phyloP scores from a whole-genome alignment of 2,329 filamentous ascomycete genomes.

The Alternaria sp. region DNA sequence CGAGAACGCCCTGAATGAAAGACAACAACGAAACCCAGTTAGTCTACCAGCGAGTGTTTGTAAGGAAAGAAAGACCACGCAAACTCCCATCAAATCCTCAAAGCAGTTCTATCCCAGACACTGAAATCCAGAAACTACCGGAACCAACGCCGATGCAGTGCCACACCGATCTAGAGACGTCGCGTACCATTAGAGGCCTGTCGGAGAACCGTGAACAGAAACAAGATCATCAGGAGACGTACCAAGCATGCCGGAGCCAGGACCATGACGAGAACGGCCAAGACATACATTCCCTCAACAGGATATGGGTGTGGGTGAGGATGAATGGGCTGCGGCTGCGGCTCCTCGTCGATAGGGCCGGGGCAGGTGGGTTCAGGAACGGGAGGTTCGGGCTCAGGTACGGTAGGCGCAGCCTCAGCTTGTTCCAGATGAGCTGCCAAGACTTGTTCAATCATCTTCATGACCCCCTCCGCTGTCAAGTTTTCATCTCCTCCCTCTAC shows the following conservation, averaged over 20 bases:
- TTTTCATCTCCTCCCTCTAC: too few species aligned
- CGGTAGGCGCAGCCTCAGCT: not conserved
- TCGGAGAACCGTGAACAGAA: fast-evolving
- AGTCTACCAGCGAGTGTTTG: not conserved
- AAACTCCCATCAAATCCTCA: not conserved
- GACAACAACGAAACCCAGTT: not conserved
- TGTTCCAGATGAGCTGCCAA: not conserved
- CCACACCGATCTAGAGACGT: not conserved
- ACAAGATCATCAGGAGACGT: not conserved
- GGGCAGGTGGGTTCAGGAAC: not conserved
- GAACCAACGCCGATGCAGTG: not conserved
- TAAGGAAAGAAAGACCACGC: not conserved
- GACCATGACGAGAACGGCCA: not conserved
- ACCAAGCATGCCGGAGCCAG: not conserved
- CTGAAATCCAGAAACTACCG: not conserved
- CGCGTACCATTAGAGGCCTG: not conserved
- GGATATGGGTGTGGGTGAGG: not conserved
- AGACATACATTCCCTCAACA: not conserved
- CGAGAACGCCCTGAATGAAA: not conserved
- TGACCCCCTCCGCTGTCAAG: too few species aligned
- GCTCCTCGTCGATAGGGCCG: not conserved
- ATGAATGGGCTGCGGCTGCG: not conserved
- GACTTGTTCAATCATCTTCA: not conserved
- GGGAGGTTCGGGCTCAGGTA: not conserved
- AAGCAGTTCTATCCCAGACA: not conserved